Evolutionary conservation across 2,329 filamentous ascomycete genomes (phyloP), one percentile per base, ranked within the genome.

Genomic region (Tetracladium maxilliforme): DNA sequence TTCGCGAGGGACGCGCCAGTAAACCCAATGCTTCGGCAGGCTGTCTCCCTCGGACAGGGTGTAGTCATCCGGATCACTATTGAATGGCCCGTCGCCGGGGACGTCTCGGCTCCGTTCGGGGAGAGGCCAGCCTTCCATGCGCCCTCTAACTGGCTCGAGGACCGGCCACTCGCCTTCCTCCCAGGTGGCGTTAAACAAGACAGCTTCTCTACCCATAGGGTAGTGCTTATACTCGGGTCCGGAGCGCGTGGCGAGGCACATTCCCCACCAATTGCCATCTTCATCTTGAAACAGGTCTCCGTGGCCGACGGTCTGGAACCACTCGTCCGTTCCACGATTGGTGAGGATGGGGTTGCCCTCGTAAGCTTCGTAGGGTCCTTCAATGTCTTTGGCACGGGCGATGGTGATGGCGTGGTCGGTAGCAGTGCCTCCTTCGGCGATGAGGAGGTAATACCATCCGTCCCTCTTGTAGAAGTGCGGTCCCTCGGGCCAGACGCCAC

Each of bases 241-340:
- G 10, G 47, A 50, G 3, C 64, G 47, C 0, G 56, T 60, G 1
- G 55, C 47, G 2, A 70, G 41, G 2, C 52, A 50, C 5, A 58
- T 45, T 0, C 50, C 56, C 64, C 62, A 68, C 65, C 65, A 70
- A 16, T 61, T 54, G 0, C 57, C 61, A 0, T 34, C 18, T 1
- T 33, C 32, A 29, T 70, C 65, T 24, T 64, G 55, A 30, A 71
- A 69, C 3, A 70, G 31, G 32, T 71, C 65, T 1, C 60, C 58
- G 26, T 71, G 67, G 0, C 66, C 66, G 1, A 67, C 56, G 2
- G 62, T 62, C 33, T 70, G 64, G 47, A 59, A 52, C 29, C 51
- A 52, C 23, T 47, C 41, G 10, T 44, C 30, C 5, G 51, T 51
- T 14, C 42, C 42, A 22, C 42, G 39, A 24, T 51, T 52, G 2